phyloP scores from a whole-genome alignment of 768 basidiomycete genomes.

The Rhodocollybia butyracea region DNA sequence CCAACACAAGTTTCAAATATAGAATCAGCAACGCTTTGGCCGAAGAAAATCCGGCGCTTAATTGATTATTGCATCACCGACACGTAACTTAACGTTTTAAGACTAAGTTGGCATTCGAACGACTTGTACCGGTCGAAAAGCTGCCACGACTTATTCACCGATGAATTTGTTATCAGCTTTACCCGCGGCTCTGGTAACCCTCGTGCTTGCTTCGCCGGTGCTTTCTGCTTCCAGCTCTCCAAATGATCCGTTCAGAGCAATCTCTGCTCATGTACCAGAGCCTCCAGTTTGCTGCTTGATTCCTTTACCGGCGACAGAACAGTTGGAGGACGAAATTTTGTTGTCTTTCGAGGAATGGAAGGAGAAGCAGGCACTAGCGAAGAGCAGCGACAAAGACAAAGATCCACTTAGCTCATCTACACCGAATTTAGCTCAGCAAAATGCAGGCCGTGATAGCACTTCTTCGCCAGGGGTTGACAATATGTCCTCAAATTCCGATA shows the following conservation, averaged over 20 bases:
- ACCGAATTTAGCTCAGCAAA: background rate
- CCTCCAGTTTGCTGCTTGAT: constrained; percentile 69
- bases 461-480: constrained; percentile 8
- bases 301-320: constrained; percentile 44
- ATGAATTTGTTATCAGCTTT: background rate
- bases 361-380: constrained; percentile 48
- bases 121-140: background rate
- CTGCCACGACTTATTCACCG: background rate
- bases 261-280: constrained; percentile 49
- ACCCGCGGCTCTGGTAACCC: constrained; percentile 2
- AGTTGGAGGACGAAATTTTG: constrained; percentile 59
- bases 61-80: no score
- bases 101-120: no score
- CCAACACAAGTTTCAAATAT: no score
- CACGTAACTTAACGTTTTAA: no score
- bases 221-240: constrained; percentile 25
- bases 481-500: background rate
- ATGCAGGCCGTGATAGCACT: constrained; percentile 5
- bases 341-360: constrained; percentile 92
- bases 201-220: background rate
- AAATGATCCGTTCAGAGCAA: constrained; percentile 61
- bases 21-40: no score
- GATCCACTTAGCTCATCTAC: constrained; percentile 16
- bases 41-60: no score
- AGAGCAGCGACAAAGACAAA: constrained; percentile 17